phyloP scores from a whole-genome alignment of 176 grass and related monocot species.

The Pontederia crassipes region DNA sequence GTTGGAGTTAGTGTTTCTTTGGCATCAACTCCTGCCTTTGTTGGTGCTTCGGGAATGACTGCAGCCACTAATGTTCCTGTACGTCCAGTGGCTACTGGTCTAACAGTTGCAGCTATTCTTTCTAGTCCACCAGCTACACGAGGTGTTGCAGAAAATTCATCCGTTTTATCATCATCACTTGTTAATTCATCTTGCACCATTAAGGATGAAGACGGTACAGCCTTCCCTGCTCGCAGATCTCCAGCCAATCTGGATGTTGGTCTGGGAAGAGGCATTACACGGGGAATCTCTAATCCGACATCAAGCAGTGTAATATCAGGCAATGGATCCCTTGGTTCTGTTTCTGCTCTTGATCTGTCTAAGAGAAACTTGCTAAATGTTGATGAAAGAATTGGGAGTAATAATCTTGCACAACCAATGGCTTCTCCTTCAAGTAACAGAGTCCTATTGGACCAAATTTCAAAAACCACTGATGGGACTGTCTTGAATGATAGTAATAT shows the following conservation, averaged over 20 bases:
- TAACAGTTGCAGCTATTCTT: slow-evolving; percentile 36
- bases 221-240: slow-evolving; percentile 47
- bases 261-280: slow-evolving; percentile 45
- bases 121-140: slow-evolving; percentile 44
- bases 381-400: slow-evolving; percentile 23
- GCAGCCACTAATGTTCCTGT: slow-evolving; percentile 48
- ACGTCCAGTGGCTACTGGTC: slow-evolving; percentile 22
- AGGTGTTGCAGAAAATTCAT: slow-evolving; percentile 41
- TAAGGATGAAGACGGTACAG: slow-evolving; percentile 81
- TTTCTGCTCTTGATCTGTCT: slow-evolving; percentile 17
- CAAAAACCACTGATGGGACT: slow-evolving; percentile 46
- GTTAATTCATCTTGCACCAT: slow-evolving; percentile 34
- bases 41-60: slow-evolving; percentile 30
- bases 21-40: slow-evolving; percentile 27
- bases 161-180: slow-evolving; percentile 37
- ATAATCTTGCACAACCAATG: slow-evolving; percentile 4
- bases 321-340: slow-evolving; percentile 22
- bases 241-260: slow-evolving; percentile 56
- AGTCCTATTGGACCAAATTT: slow-evolving; percentile 30
- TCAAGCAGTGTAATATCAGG: slow-evolving; percentile 4
- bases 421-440: slow-evolving; percentile 13
- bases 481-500: slow-evolving; percentile 35
- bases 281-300: slow-evolving; percentile 30
- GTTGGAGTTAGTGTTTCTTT: slow-evolving; percentile 31
- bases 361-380: slow-evolving; percentile 13